A percentile compares a stretch with the other conserved stretches of the same genome.
Conservation (phyloP, 75 land plant species). For the Azolla pinnata region DNA sequence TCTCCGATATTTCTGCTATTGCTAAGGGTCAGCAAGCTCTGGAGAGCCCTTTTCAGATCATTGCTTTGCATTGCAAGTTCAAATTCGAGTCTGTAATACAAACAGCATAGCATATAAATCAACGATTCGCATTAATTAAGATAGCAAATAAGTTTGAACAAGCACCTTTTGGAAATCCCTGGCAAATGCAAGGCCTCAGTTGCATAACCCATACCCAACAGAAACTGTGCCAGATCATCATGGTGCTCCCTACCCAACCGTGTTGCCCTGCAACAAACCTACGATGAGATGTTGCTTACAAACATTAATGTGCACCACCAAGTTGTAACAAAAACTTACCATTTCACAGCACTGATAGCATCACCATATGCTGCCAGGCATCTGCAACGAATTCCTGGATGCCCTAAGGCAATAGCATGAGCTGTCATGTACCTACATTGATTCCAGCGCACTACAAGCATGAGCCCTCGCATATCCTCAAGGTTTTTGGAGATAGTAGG, state of each 20-base stretch:
- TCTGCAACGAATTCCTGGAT: constrained; percentile 98
- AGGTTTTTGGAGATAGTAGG: no score
- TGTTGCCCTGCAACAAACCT: constrained; percentile 55
- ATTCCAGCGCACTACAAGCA: no score
- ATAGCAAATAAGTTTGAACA: not conserved
- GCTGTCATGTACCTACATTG: constrained; percentile 78
- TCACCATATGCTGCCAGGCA: constrained; percentile 99
- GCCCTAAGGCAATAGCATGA: constrained; percentile 83
- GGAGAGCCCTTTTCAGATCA: constrained; percentile 92
- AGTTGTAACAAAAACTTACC: no score
- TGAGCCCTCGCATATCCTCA: no score
- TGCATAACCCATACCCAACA: constrained; percentile 99
- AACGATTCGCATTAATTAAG: not conserved
- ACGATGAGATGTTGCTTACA: not conserved
- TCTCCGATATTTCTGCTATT: constrained; percentile 83
- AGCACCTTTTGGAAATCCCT: constrained; percentile 91
- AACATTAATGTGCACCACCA: no score
- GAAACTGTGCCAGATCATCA: constrained; percentile 95
- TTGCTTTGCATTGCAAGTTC: constrained; percentile 94
- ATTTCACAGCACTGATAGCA: constrained; percentile 99
- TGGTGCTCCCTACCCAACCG: constrained; percentile 97
- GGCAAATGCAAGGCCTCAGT: constrained; percentile 98
- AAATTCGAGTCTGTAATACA: constrained; percentile 67
- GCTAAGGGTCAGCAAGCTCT: constrained; percentile 84
- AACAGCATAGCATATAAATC: not conserved